A percentile compares a stretch with the other conserved stretches of the same genome.
Conservation (phyloP, 768 basidiomycete species). For the Xerocomus brunneocitrinus region DNA sequence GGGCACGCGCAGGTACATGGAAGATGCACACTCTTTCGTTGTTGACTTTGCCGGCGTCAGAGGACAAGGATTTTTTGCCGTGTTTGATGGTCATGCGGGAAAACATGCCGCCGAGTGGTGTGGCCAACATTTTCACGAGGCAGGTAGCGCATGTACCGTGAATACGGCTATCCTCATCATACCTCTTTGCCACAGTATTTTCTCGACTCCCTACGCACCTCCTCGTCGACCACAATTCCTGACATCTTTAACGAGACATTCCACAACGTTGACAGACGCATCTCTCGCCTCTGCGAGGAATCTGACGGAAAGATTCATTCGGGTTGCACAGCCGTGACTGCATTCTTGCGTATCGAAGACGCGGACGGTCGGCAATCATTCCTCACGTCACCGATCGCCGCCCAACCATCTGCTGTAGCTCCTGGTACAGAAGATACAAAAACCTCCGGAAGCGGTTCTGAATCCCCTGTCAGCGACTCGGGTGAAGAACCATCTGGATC, state of each 20-base stretch:
- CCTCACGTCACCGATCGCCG: conserved; percentile 32
- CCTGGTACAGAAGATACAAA: conserved; percentile 32
- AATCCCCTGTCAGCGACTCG: conserved; percentile 44
- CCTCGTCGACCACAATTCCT: conserved; percentile 60
- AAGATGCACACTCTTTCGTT: conserved; percentile 94
- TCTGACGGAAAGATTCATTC: conserved; percentile 92
- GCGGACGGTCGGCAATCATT: conserved; percentile 69
- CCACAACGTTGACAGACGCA: conserved; percentile 80
- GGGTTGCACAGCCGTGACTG: conserved; percentile 95
- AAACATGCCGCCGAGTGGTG: conserved; percentile 99
- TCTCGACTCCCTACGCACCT: conserved; percentile 61
- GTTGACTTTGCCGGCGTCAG: conserved; percentile 88
- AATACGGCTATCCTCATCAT: conserved; percentile 7
- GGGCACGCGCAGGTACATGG: conserved; percentile 90
- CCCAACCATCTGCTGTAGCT: conserved; percentile 26
- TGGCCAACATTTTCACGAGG: conserved; percentile 92
- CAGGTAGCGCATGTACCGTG: conserved; percentile 22
- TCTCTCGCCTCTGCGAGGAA: conserved; percentile 81
- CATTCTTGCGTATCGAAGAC: conserved; percentile 91
- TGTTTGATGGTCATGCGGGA: conserved; percentile 98
- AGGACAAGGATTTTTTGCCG: conserved; percentile 97
- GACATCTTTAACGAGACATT: conserved; percentile 92
- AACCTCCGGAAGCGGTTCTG: conserved; percentile 33
- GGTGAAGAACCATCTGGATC: conserved; percentile 30
- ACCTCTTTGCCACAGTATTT: conserved; percentile 43